phyloP scores from a whole-genome alignment of 2,329 filamentous ascomycete species.

The Dothidotthia symphoricarpi region DNA sequence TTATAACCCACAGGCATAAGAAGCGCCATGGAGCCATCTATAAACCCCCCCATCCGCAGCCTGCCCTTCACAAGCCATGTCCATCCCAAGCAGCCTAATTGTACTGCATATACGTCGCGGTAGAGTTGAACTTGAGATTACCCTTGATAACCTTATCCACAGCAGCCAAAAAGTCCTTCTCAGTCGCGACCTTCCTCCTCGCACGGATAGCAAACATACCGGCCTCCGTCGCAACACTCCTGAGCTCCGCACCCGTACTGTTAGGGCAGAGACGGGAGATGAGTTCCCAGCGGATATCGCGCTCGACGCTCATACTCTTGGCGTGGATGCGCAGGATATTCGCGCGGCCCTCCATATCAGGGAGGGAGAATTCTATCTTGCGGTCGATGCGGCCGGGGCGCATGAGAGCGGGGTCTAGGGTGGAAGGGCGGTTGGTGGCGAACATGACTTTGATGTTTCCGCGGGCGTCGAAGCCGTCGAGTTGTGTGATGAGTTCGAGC shows the following conservation, averaged over 20 bases:
- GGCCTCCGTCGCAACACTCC: slow-evolving; percentile 95
- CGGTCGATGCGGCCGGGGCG: slow-evolving; percentile 94
- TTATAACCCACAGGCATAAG: no score
- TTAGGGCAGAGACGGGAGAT: slow-evolving; percentile 97
- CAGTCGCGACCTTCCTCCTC: slow-evolving; percentile 92
- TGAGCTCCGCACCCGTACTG: slow-evolving; percentile 90
- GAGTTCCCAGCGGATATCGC: slow-evolving; percentile 97
- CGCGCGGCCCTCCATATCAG: slow-evolving; percentile 93
- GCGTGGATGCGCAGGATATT: slow-evolving; percentile 98
- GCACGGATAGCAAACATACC: slow-evolving; percentile 98
- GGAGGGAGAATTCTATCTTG: slow-evolving; percentile 98
- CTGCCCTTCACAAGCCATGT: no score
- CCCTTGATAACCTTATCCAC: slow-evolving; percentile 99
- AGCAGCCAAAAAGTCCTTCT: slow-evolving; percentile 97
- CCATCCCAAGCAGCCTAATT: no score
- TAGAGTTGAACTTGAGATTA: slow-evolving; percentile 99
- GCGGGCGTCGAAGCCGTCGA: slow-evolving; percentile 92
- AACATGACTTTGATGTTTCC: slow-evolving; percentile 99
- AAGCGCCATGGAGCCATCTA: no score
- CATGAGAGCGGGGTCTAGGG: slow-evolving; percentile 95
- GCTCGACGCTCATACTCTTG: slow-evolving; percentile 99
- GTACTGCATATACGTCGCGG: slow-evolving; percentile 97
- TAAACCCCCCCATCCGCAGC: no score
- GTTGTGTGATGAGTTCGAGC: slow-evolving; percentile 94
- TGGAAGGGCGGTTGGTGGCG: slow-evolving; percentile 93